Percentiles rank a stretch among this genome's conserved stretches.
These are phyloP conservation scores for Mucor sp. DNA, from an alignment of 371 early-diverging fungal species.

Conservation along the genomic window DNA sequence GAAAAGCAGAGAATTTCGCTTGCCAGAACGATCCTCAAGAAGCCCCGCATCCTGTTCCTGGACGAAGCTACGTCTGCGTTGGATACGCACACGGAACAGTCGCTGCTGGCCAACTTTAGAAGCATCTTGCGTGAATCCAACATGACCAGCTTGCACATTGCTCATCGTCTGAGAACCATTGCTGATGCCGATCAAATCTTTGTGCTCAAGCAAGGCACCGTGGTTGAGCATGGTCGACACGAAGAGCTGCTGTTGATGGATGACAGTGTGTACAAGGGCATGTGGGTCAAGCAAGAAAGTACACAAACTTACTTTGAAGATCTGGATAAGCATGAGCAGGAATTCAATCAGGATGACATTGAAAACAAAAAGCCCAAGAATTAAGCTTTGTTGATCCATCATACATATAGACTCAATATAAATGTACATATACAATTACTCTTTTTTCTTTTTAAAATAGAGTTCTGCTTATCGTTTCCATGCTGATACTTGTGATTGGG, in stretches of 20 bases:
- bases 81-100: slow-evolving; percentile 88
- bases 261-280: slow-evolving; percentile 75
- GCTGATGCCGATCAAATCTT: slow-evolving; percentile 80
- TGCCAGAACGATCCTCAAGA: slow-evolving; percentile 71
- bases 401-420: not conserved
- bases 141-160: slow-evolving; percentile 79
- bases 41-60: slow-evolving; percentile 79
- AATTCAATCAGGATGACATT: slow-evolving; percentile 13
- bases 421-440: too few species aligned
- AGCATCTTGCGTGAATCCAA: slow-evolving; percentile 62
- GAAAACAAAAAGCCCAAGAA: not conserved
- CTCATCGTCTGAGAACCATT: slow-evolving; percentile 80
- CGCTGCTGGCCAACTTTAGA: slow-evolving; percentile 76
- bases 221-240: slow-evolving; percentile 73
- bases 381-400: not conserved
- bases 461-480: too few species aligned
- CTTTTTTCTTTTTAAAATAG: too few species aligned
- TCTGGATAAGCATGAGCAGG: slow-evolving; percentile 21
- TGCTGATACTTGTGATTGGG: too few species aligned
- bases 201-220: slow-evolving; percentile 70
- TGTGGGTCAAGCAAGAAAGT: slow-evolving; percentile 85
- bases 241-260: slow-evolving; percentile 59
- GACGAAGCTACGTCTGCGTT: slow-evolving; percentile 96
- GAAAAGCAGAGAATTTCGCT: slow-evolving; percentile 89
- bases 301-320: slow-evolving; percentile 19